Conservation (phyloP, 306 rosid genomes). For the Glycine tomentella region DNA sequence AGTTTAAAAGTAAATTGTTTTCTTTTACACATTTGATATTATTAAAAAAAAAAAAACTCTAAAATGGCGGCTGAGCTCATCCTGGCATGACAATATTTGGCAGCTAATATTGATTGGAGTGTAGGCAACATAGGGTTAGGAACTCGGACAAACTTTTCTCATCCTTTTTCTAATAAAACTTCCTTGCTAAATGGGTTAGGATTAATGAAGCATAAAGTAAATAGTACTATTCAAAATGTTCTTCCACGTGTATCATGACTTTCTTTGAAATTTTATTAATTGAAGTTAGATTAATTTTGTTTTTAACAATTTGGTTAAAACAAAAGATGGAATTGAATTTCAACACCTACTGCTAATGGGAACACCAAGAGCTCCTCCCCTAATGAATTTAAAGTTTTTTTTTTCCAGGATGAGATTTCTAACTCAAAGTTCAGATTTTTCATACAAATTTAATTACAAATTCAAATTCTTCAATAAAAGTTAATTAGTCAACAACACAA, state of each 20-base stretch:
- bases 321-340: neutral
- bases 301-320: neutral
- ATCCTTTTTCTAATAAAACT: neutral
- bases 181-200: constrained; percentile 1
- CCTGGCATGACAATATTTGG: constrained; percentile 24
- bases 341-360: too few relatives aligned
- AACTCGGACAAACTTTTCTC: neutral
- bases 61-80: constrained; percentile 65
- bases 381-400: neutral
- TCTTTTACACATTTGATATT: constrained; percentile 19
- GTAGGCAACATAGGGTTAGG: constrained; percentile 2
- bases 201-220: constrained; percentile 7
- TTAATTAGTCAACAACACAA: neutral
- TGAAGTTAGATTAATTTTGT: neutral
- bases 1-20: constrained; percentile 44
- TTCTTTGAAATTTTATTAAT: neutral
- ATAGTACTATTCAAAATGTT: neutral
- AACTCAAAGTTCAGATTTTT: neutral
- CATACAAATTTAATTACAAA: neutral
- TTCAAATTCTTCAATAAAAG: neutral
- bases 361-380: neutral
- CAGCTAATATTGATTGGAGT: constrained; percentile 14
- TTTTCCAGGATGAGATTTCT: neutral
- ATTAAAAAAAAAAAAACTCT: constrained; percentile 7
- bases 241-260: neutral